Base-by-base conservation (phyloP, 1,284 basidiomycete species). In the Moesziomyces sp. region DNA sequence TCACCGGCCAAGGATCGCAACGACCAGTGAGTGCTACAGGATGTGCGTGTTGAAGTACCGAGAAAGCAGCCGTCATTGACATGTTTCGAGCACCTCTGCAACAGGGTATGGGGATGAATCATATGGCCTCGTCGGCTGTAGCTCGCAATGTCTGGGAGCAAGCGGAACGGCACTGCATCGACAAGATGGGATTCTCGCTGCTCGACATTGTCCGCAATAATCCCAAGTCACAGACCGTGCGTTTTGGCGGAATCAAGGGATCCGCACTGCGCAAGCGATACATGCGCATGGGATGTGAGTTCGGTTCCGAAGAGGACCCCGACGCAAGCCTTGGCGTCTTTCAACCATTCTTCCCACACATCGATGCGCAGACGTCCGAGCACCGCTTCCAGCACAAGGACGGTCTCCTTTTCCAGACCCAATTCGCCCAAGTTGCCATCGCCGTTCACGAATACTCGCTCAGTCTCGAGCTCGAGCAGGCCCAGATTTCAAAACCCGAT, bases 211-310 rank as follows among this genome's bases (percentile, higher is more conserved):
- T 81, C 53, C 72, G 74, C 58, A 62, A 77, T 49, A 81, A 81
- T 58, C 79, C 79, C 3, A 60, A 73, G 47, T 67, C 61, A 54
- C 78, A 98, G 88, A 98, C 94, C 0, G 92, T 99, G 77, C 95
- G 99, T 86, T 99, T 99, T 79, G 97, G 97, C 87, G 96, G 96
- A 85, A 92, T 97, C 86, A 97, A 97, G 86, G 96, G 96, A 46
- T 94, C 98, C 84, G 94, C 91, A 5, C 98, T 98, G 77, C 93
- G 96, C 52, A 92, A 96, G 83, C 91, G 96, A 44, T 99, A 98
- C 87, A 98, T 98, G 94, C 93, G 95, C 79, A 97, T 99, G 92
- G 21, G 21, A 21, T 21, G 21, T 21, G 21, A 21, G 21, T 21
- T 21, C 21, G 21, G 21, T 21, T 21, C 21, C 21, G 92, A 92